A percentile compares a stretch with the other conserved stretches of the same genome.
phyloP scores from a whole-genome alignment of 1,284 basidiomycete genomes.

The Exsudoporus floridanus region DNA sequence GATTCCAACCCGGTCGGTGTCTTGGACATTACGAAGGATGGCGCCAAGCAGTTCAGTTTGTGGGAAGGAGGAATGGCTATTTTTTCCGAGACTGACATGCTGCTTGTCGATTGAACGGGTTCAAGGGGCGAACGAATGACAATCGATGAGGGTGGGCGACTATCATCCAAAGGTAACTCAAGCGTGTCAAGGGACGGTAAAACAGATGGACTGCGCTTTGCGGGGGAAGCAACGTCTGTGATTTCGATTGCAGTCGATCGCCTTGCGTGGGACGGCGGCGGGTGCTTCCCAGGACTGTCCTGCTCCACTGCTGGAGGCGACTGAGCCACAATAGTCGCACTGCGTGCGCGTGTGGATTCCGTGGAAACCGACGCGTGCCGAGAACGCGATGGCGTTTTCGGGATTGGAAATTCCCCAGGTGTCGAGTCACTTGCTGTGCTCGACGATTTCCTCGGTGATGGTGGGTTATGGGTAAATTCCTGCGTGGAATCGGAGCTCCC shows the following conservation, averaged over 20 bases:
- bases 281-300: conserved; percentile 2
- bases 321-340: conserved; percentile 11
- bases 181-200: conserved; percentile 14
- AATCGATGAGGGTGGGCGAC: conserved; percentile 25
- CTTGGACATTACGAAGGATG: conserved; percentile 16
- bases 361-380: conserved; percentile 19
- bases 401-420: conserved; percentile 8
- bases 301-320: conserved; percentile 4
- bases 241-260: conserved; percentile 5
- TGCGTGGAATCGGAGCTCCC: conserved; percentile 6
- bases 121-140: conserved; percentile 18
- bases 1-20: neutral
- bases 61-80: neutral
- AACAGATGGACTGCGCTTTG: conserved; percentile 1
- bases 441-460: conserved; percentile 11
- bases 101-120: neutral
- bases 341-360: conserved; percentile 17
- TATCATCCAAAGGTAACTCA: conserved; percentile 12
- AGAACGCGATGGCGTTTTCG: conserved; percentile 24
- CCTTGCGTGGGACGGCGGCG: neutral
- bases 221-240: neutral
- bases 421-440: conserved; percentile 7
- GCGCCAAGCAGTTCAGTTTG: conserved; percentile 11
- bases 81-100: neutral
- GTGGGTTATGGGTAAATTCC: conserved; percentile 2